Percentiles rank a stretch among this genome's conserved stretches.
Evolutionary conservation across 352 stramenopile species (phyloP).

Genomic region (Globisporangium ultimum): DNA sequence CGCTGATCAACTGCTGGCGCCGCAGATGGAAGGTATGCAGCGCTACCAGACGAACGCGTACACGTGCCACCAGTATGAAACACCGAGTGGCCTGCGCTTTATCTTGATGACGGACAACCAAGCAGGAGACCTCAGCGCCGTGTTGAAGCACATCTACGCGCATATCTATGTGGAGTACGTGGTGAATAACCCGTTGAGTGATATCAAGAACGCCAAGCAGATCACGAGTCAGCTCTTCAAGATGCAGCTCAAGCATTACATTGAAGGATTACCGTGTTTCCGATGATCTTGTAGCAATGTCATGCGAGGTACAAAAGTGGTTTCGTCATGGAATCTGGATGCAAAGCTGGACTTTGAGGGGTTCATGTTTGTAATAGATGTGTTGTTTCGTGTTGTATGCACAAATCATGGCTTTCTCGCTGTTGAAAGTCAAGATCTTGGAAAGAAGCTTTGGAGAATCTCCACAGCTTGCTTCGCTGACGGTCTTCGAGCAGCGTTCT

Average conservation of each 20-base stretch:
- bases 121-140: slow-evolving; percentile 72
- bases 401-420: background rate
- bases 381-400: background rate
- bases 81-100: slow-evolving; percentile 84
- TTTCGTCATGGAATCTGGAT: background rate
- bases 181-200: slow-evolving; percentile 86
- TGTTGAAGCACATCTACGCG: slow-evolving; percentile 86
- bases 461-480: slow-evolving; percentile 36
- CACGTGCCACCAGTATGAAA: slow-evolving; percentile 92
- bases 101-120: slow-evolving; percentile 90
- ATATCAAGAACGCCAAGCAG: slow-evolving; percentile 63
- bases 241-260: slow-evolving; percentile 66
- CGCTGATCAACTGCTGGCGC: slow-evolving; percentile 12
- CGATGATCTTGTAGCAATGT: slow-evolving; percentile 26
- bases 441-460: slow-evolving; percentile 52
- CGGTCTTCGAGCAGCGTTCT: slow-evolving; percentile 45
- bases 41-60: slow-evolving; percentile 87
- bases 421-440: slow-evolving; percentile 9
- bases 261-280: slow-evolving; percentile 71
- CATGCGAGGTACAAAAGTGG: background rate
- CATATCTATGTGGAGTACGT: slow-evolving; percentile 90
- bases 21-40: slow-evolving; percentile 56
- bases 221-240: slow-evolving; percentile 82
- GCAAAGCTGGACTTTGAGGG: background rate
- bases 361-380: background rate